These are phyloP conservation scores for Rhodotorula graminis DNA, from an alignment of 768 basidiomycete species.

Conservation along the genomic window DNA sequence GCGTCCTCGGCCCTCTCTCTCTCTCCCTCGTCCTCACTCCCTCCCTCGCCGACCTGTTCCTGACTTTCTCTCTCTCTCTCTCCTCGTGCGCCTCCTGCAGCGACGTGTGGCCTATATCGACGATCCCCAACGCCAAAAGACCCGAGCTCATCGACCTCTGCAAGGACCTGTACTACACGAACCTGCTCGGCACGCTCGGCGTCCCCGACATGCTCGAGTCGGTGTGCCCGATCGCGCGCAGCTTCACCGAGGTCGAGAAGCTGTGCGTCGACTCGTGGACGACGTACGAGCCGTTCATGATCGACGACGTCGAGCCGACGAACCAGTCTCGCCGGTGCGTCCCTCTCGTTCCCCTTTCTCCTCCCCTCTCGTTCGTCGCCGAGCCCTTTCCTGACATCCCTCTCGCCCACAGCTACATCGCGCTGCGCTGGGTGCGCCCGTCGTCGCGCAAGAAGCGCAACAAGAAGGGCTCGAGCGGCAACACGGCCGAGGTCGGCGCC, in stretches of 20 bases:
- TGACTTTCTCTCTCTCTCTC: no score
- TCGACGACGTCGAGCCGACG: constrained; percentile 12
- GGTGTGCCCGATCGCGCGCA: constrained; percentile 19
- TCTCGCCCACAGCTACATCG: constrained; percentile 17
- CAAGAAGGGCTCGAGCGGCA: constrained; percentile 5
- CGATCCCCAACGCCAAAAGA: neutral
- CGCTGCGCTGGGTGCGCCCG: constrained; percentile 25
- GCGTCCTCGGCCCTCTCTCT: neutral
- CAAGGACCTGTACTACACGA: constrained; percentile 18
- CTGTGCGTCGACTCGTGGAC: constrained; percentile 27
- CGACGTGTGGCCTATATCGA: constrained; percentile 18
- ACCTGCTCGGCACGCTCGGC: constrained; percentile 23
- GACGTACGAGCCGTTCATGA: constrained; percentile 27
- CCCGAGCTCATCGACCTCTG: constrained; percentile 13
- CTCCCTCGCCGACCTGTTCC: no score
- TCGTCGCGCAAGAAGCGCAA: constrained; percentile 22
- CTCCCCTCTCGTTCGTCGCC: neutral
- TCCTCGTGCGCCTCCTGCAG: neutral
- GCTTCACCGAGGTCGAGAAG: constrained; percentile 30
- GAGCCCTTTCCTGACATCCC: no score
- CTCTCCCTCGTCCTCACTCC: neutral
- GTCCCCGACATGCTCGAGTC: constrained; percentile 36
- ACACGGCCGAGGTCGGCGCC: neutral
- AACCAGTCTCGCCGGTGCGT: neutral
- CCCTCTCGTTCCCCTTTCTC: no score